phyloP scores from a whole-genome alignment of 2,329 filamentous ascomycete genomes.

The Colletotrichum tofieldiae region DNA sequence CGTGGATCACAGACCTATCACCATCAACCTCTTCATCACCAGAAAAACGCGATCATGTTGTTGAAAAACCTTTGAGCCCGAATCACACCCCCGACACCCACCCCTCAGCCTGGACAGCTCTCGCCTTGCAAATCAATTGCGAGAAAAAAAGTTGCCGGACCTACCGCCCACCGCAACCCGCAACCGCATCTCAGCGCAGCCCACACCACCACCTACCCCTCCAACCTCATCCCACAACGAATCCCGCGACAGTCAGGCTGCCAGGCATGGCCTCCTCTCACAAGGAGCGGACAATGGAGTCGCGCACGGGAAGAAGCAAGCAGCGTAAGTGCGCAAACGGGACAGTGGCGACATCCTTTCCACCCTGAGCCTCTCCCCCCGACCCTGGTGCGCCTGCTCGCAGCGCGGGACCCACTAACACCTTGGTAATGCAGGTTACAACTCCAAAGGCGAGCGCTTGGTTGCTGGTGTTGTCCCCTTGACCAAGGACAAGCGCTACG shows the following conservation, averaged over 20 bases:
- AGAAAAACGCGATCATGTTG: slow-evolving; percentile 43
- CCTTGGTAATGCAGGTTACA: slow-evolving; percentile 79
- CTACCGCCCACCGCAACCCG: slow-evolving; percentile 33
- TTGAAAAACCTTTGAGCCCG: slow-evolving; percentile 41
- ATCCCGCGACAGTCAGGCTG: slow-evolving; percentile 27
- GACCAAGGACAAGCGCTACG: slow-evolving; percentile 86
- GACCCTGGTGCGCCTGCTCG: slow-evolving; percentile 43
- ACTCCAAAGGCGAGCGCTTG: slow-evolving; percentile 90
- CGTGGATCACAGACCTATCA: slow-evolving; percentile 13
- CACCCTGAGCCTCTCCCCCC: slow-evolving; percentile 28
- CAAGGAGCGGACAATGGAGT: slow-evolving; percentile 75
- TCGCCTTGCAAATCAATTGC: slow-evolving; percentile 28
- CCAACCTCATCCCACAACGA: slow-evolving; percentile 30
- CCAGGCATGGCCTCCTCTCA: slow-evolving; percentile 42
- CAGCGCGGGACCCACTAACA: slow-evolving; percentile 54
- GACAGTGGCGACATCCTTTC: slow-evolving; percentile 28
- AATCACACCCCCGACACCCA: slow-evolving; percentile 22
- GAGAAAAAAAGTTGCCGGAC: slow-evolving; percentile 36
- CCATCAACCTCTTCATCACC: slow-evolving; percentile 24
- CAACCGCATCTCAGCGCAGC: slow-evolving; percentile 33
- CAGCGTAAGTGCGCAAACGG: slow-evolving; percentile 76
- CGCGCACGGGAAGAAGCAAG: slow-evolving; percentile 82
- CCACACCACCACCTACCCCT: slow-evolving; percentile 22
- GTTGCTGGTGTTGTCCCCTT: slow-evolving; percentile 96
- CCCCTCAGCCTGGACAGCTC: slow-evolving; percentile 20